Conservation (phyloP, 179 eudicot genomes). For the Amaranthus tricolor region DNA sequence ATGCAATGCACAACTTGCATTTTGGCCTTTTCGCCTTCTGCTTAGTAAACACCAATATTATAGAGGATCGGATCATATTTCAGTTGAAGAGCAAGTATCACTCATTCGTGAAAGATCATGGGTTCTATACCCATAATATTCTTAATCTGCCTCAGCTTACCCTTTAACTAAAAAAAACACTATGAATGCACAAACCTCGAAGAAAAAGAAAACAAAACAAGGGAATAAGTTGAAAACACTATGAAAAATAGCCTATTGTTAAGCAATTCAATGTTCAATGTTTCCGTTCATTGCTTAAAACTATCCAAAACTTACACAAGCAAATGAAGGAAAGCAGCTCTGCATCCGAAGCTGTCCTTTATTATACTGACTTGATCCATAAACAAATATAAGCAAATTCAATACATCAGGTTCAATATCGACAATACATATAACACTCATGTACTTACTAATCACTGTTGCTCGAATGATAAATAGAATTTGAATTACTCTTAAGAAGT, state of each 20-base stretch:
- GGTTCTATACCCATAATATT: no score
- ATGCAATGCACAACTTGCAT: conserved; percentile 8
- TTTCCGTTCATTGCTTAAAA: conserved; percentile 11
- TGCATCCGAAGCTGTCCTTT: conserved; percentile 22
- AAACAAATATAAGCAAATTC: conserved; percentile 18
- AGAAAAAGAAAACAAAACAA: background rate
- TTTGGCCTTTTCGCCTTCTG: background rate
- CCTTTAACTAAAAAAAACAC: background rate
- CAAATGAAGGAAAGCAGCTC: conserved; percentile 15
- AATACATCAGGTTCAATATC: conserved; percentile 14
- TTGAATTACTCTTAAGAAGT: conserved; percentile 16
- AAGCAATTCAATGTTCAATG: conserved; percentile 10
- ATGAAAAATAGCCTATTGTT: background rate
- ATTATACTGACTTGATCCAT: conserved; percentile 22
- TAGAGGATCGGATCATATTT: no score
- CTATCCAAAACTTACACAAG: conserved; percentile 10
- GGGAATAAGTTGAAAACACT: background rate
- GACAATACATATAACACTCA: conserved; percentile 17
- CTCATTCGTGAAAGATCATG: no score
- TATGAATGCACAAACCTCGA: no score
- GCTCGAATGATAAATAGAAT: conserved; percentile 27
- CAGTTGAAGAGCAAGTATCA: no score
- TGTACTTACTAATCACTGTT: conserved; percentile 16
- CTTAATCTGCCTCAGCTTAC: no score
- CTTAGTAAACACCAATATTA: background rate